Percentiles rank a stretch among this genome's conserved stretches.
phyloP scores from a whole-genome alignment of 257 asterid species.

The Ilex aquifolium region DNA sequence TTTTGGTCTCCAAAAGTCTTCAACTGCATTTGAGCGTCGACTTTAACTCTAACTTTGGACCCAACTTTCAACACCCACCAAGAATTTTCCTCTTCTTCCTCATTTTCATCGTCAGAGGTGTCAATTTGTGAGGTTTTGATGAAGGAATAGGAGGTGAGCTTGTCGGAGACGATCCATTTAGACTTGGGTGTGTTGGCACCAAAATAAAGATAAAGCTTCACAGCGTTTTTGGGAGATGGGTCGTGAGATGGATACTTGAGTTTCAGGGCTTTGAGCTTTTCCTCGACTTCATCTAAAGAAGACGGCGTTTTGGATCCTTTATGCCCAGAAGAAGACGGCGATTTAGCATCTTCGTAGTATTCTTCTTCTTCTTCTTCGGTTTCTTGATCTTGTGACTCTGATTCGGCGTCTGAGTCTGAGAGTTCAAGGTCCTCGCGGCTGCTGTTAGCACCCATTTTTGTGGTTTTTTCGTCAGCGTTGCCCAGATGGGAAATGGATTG shows the following conservation, averaged over 20 bases:
- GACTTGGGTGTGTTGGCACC: conserved; percentile 53
- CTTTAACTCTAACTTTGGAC: conserved; percentile 49
- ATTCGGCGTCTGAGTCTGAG: conserved; percentile 68
- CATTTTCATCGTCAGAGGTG: conserved; percentile 37
- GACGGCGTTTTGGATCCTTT: conserved; percentile 44
- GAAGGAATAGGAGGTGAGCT: conserved; percentile 42
- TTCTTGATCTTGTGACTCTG: conserved; percentile 37
- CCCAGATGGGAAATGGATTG: conserved; percentile 4
- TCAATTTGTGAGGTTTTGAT: conserved; percentile 33
- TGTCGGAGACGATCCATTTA: conserved; percentile 70
- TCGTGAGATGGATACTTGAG: conserved; percentile 50
- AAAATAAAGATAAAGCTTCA: conserved; percentile 56
- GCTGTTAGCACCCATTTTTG: conserved; percentile 73
- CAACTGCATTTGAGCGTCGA: conserved; percentile 60
- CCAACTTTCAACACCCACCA: conserved; percentile 75
- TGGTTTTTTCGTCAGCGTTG: not conserved
- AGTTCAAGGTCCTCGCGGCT: conserved; percentile 70
- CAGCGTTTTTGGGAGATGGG: conserved; percentile 43
- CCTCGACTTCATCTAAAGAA: conserved; percentile 71
- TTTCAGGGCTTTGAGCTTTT: conserved; percentile 73
- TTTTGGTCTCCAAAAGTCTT: conserved; percentile 69
- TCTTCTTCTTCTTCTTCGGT: conserved; percentile 36
- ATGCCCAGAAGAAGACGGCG: conserved; percentile 57
- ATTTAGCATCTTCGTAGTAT: conserved; percentile 38
- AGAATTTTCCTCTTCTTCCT: conserved; percentile 26